Evolutionary conservation across 768 basidiomycete genomes (phyloP).

Genomic region (Phlebiopsis gigantea): DNA sequence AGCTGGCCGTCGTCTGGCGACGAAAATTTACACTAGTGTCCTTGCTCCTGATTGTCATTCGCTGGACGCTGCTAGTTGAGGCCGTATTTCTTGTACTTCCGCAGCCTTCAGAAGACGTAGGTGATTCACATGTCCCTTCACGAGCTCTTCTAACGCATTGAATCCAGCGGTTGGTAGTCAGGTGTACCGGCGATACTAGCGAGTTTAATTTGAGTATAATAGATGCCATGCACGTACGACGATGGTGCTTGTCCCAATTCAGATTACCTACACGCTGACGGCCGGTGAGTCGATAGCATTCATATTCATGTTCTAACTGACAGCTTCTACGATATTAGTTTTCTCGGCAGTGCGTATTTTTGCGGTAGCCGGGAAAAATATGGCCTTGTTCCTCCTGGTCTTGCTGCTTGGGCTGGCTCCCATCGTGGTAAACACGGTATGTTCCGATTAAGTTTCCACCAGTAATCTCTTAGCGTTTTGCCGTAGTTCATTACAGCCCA

Average conservation of each 20-base stretch:
- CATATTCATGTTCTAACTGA: neutral
- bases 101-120: neutral
- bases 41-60: neutral
- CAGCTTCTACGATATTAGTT: neutral
- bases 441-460: neutral
- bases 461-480: neutral
- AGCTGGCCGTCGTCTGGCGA: neutral
- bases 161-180: neutral
- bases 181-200: too few relatives aligned
- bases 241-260: neutral
- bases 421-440: neutral
- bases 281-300: neutral
- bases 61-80: neutral
- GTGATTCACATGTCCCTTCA: neutral
- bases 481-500: neutral
- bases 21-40: neutral
- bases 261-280: neutral
- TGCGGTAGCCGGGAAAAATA: neutral
- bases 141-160: neutral
- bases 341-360: neutral
- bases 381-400: neutral
- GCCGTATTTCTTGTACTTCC: neutral
- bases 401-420: neutral
- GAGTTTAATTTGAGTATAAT: too few relatives aligned
- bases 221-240: neutral